Conservation (phyloP, 495 filamentous ascomycete species). For the Neurospora intermedia region DNA sequence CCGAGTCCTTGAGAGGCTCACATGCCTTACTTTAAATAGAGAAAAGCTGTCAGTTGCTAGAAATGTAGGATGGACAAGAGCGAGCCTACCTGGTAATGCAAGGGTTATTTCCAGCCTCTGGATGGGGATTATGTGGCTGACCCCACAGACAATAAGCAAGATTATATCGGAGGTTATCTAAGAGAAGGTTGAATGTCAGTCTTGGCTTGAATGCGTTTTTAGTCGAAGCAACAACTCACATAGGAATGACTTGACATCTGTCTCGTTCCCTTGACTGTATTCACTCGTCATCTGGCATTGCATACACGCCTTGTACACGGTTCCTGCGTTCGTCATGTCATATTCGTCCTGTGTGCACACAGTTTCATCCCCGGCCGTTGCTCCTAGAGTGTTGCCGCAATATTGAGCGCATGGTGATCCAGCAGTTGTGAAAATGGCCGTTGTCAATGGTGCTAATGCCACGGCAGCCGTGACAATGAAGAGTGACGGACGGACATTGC, state of each 20-base stretch:
- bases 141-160: constrained; percentile 31
- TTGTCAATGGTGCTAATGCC: constrained; percentile 17
- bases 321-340: constrained; percentile 13
- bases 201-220: background rate
- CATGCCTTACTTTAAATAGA: constrained; percentile 27
- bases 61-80: background rate
- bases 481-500: constrained; percentile 5
- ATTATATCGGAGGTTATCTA: constrained; percentile 38
- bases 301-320: constrained; percentile 32
- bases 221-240: constrained; percentile 23
- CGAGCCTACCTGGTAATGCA: constrained; percentile 31
- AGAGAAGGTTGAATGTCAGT: background rate
- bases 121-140: constrained; percentile 7
- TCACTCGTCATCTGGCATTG: constrained; percentile 31
- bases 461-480: constrained; percentile 5
- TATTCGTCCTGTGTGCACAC: constrained; percentile 26
- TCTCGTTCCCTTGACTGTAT: constrained; percentile 17
- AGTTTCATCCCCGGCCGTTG: constrained; percentile 29
- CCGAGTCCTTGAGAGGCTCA: constrained; percentile 21
- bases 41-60: constrained; percentile 5
- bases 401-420: constrained; percentile 30
- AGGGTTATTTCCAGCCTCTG: constrained; percentile 15
- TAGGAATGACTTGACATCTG: constrained; percentile 29
- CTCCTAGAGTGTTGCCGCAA: constrained; percentile 34
- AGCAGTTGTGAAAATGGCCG: constrained; percentile 24